These are phyloP conservation scores for Isabelozyma gotoi DNA, from an alignment of 805 yeast species.

Conservation along the genomic window DNA sequence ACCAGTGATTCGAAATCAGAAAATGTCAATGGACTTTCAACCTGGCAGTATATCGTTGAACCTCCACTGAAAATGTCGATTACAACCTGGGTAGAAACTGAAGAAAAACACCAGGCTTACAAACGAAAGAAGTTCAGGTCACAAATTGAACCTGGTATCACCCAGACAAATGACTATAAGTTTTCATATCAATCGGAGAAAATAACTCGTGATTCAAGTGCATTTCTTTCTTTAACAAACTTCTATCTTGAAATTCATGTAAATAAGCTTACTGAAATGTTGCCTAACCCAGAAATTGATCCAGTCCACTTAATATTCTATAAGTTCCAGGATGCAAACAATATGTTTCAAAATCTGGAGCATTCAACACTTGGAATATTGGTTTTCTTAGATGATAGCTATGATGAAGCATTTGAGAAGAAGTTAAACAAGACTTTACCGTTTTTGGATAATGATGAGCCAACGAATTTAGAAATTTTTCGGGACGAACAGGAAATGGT, in stretches of 20 bases:
- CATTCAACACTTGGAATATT: constrained; percentile 15
- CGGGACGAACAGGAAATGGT: constrained; percentile 61
- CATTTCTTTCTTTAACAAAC: constrained; percentile 51
- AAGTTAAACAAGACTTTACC: constrained; percentile 1
- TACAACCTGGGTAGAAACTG: constrained; percentile 26
- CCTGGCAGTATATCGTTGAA: constrained; percentile 45
- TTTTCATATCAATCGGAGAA: constrained; percentile 36
- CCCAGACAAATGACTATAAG: constrained; percentile 38
- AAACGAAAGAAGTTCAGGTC: constrained; percentile 32
- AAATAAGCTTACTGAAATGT: constrained; percentile 38
- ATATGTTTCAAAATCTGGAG: constrained; percentile 9
- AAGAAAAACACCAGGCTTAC: constrained; percentile 8
- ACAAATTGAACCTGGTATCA: constrained; percentile 50
- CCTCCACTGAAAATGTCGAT: constrained; percentile 53
- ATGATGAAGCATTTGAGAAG: background rate
- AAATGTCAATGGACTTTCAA: background rate
- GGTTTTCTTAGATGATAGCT: constrained; percentile 2
- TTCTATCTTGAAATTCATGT: constrained; percentile 70
- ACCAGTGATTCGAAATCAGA: background rate
- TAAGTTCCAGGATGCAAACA: constrained; percentile 46
- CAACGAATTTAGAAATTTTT: constrained; percentile 24
- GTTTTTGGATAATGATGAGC: constrained; percentile 3
- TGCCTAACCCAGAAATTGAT: constrained; percentile 70
- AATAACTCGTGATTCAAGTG: constrained; percentile 35
- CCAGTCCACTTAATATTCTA: constrained; percentile 62